These are phyloP conservation scores for Henningerozyma blattae DNA, from an alignment of 805 yeast genomes.

Conservation along the genomic window DNA sequence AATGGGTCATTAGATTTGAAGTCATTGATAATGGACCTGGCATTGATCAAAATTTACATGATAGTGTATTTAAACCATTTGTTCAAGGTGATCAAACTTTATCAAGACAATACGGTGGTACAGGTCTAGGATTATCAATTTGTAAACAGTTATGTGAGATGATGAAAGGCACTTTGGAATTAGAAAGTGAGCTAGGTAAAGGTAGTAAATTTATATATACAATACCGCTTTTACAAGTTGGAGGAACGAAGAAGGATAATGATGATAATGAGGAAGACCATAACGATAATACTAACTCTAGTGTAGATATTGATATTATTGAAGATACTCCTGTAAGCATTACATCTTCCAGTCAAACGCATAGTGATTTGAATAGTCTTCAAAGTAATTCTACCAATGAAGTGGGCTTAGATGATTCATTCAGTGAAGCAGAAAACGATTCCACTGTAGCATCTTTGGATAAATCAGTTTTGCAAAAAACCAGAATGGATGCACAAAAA, in stretches of 20 bases:
- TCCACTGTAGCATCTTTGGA: too few species aligned
- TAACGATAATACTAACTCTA: conserved; percentile 45
- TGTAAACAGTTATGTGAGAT: conserved; percentile 82
- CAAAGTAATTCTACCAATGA: too few species aligned
- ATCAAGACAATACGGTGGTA: conserved; percentile 87
- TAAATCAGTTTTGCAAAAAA: not conserved
- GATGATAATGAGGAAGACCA: conserved; percentile 40
- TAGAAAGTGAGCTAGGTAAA: conserved; percentile 63
- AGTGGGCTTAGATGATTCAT: too few species aligned
- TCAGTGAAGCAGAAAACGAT: too few species aligned
- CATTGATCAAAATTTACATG: conserved; percentile 70
- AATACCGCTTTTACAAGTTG: conserved; percentile 56
- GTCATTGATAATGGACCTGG: conserved; percentile 94
- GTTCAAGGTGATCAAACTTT: conserved; percentile 94
- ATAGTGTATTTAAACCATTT: conserved; percentile 87
- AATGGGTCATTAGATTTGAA: conserved; percentile 37
- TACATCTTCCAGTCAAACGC: too few species aligned
- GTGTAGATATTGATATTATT: too few species aligned
- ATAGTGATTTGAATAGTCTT: too few species aligned
- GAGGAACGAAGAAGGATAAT: conserved; percentile 20
- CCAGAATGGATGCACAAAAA: not conserved
- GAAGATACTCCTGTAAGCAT: too few species aligned
- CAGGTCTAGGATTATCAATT: conserved; percentile 83
- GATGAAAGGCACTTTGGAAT: conserved; percentile 79
- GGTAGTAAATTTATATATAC: conserved; percentile 80